Percentiles rank a stretch among this genome's conserved stretches.
These are phyloP conservation scores for Prosopis cineraria DNA, from an alignment of 306 rosid species.

Conservation along the genomic window DNA sequence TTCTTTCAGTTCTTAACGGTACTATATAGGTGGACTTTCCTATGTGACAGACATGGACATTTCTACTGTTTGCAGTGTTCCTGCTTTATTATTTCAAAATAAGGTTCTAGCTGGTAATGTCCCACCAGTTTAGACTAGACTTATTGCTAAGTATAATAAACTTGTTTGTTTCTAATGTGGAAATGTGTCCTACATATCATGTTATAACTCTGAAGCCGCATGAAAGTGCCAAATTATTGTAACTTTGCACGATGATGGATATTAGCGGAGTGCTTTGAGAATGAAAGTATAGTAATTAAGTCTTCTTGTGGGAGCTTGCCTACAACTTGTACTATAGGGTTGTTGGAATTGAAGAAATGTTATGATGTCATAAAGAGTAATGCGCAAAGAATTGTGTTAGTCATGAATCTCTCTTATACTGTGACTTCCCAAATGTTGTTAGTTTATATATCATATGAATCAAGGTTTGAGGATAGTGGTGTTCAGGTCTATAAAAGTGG, in stretches of 20 bases:
- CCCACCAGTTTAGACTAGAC: conserved; percentile 3
- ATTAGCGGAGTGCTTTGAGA: conserved; percentile 10
- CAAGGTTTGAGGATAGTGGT: neutral
- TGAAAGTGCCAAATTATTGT: neutral
- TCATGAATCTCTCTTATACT: neutral
- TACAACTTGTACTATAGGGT: neutral
- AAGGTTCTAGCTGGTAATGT: conserved; percentile 10
- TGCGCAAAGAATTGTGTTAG: conserved; percentile 21
- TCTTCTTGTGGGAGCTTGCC: neutral
- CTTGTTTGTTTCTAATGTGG: neutral
- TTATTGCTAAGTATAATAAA: neutral
- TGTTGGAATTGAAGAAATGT: conserved; percentile 7
- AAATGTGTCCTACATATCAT: neutral
- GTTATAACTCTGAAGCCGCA: neutral
- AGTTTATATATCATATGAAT: neutral
- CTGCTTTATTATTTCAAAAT: neutral
- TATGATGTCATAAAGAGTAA: neutral
- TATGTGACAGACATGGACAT: neutral
- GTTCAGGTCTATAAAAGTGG: conserved; percentile 5
- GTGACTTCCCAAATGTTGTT: neutral
- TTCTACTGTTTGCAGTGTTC: neutral
- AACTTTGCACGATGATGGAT: neutral
- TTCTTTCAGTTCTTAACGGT: neutral
- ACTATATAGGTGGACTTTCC: neutral
- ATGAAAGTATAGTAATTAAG: conserved; percentile 8